These are phyloP conservation scores for Fusarium annulatum DNA, from an alignment of 2,329 filamentous ascomycete species.

Conservation along the genomic window DNA sequence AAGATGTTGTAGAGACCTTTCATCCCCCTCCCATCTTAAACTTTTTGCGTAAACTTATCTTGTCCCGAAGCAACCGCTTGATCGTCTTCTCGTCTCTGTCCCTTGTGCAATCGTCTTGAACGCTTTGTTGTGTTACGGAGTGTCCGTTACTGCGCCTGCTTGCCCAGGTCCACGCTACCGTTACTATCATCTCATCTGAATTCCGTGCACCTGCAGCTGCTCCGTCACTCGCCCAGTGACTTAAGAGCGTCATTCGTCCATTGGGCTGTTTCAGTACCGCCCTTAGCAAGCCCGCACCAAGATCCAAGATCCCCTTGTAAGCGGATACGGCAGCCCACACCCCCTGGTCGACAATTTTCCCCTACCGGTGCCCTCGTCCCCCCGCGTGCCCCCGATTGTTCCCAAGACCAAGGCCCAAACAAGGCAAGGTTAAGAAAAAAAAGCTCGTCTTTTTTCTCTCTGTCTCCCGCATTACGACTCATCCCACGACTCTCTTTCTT, in stretches of 20 bases:
- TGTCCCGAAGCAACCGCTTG: conserved; percentile 18
- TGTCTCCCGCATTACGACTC: no score
- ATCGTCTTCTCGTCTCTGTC: conserved; percentile 20
- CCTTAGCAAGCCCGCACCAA: conserved; percentile 43
- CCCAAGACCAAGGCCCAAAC: no score
- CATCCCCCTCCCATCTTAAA: conserved; percentile 14
- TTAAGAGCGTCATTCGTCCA: conserved; percentile 45
- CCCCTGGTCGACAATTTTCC: conserved; percentile 48
- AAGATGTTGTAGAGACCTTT: conserved; percentile 18
- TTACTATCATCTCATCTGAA: conserved; percentile 44
- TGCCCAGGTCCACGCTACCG: conserved; percentile 39
- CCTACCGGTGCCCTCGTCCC: conserved; percentile 50
- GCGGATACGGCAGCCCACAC: conserved; percentile 47
- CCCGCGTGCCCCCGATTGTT: background rate
- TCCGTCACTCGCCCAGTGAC: conserved; percentile 42
- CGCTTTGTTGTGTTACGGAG: conserved; percentile 40
- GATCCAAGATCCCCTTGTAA: conserved; percentile 48
- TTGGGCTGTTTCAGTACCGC: conserved; percentile 48
- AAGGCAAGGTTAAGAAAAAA: no score
- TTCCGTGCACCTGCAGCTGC: conserved; percentile 44
- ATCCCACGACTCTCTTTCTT: no score
- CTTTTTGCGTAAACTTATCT: conserved; percentile 20
- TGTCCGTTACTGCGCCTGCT: conserved; percentile 42
- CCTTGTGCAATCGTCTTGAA: conserved; percentile 36
- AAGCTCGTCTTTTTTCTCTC: no score